phyloP scores from a whole-genome alignment of 257 asterid species.

The Orobanche coerulescens region DNA sequence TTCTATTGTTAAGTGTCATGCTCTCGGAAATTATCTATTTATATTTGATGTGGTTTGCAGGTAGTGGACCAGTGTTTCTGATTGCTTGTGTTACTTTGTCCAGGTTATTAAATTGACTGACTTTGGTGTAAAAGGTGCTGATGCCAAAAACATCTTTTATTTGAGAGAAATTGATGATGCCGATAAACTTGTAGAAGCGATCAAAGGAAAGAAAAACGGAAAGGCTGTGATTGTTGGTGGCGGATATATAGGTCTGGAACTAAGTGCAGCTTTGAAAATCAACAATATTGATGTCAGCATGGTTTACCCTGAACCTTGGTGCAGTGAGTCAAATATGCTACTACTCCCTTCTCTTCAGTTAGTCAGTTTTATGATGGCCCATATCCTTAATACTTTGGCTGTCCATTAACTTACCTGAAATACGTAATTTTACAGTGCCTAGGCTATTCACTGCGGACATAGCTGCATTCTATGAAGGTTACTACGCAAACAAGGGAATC shows the following conservation, averaged over 20 bases:
- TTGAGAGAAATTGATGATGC: slow-evolving; percentile 88
- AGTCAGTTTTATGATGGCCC: background rate
- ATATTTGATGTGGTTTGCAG: slow-evolving; percentile 1
- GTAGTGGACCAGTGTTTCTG: slow-evolving; percentile 15
- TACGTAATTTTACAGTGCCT: slow-evolving; percentile 60
- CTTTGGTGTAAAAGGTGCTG: slow-evolving; percentile 83
- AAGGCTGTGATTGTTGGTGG: slow-evolving; percentile 94
- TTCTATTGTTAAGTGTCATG: slow-evolving; percentile 48
- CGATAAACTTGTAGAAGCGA: slow-evolving; percentile 77
- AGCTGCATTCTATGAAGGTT: slow-evolving; percentile 91
- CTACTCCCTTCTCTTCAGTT: background rate
- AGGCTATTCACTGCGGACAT: slow-evolving; percentile 80
- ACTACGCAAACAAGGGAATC: slow-evolving; percentile 74
- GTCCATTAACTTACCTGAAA: slow-evolving; percentile 10
- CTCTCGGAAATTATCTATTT: background rate
- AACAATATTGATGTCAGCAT: slow-evolving; percentile 67
- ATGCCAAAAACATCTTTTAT: slow-evolving; percentile 81
- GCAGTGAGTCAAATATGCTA: slow-evolving; percentile 71
- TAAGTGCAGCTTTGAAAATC: slow-evolving; percentile 78
- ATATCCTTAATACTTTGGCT: slow-evolving; percentile 1
- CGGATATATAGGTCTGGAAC: slow-evolving; percentile 95
- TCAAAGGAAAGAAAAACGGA: slow-evolving; percentile 65
- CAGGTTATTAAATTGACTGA: slow-evolving; percentile 78
- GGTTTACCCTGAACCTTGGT: slow-evolving; percentile 99
- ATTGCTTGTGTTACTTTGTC: slow-evolving; percentile 16